Evolutionary conservation across 257 asterid species (phyloP), one percentile per base, ranked within the genome.

Genomic region (Petunia axillaris): DNA sequence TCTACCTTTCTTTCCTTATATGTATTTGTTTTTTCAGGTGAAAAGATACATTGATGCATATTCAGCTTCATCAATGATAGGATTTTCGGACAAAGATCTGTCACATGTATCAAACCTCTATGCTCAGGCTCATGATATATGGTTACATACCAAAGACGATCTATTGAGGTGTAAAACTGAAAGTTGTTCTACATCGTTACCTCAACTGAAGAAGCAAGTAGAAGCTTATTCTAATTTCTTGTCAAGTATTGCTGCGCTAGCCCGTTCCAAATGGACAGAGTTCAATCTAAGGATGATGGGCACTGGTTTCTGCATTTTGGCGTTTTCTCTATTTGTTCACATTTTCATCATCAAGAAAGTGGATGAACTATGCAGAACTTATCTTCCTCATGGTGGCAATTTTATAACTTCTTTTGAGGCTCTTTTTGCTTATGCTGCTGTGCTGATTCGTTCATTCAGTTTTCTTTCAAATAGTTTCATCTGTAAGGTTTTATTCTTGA

Each of bases 191-290:
- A 68, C 84, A 57, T 83, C 90, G 15, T 60, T 87, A 50, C 81
- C 95, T 82, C 76, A 81, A 50, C 80, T 87, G 79, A 85, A 88
- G 86, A 80, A 68, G 83, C 96, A 92, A 87, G 73, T 90, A 83
- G 91, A 92, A 82, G 96, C 97, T 57, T 95, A 87, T 86, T 84
- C 94, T 35, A 73, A 75, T 48, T 91, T 95, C 85, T 86, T 95
- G 87, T 87, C 87, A 78, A 91, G 93, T 88, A 91, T 95, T 86
- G 93, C 98, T 64, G 90, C 88, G 5, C 90, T 95, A 82, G 99
- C 97, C 62, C 93, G 98, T 85, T 95, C 99, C 64, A 95, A 89
- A 88, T 95, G 99, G 98, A 93, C 99, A 35, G 98, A 95, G 78
- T 95, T 95, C 84, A 93, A 95, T 85, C 83, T 93, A 85, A 89